phyloP scores from a whole-genome alignment of 805 yeast genomes.

The Saccharomycopsis oosterbeekiorum region DNA sequence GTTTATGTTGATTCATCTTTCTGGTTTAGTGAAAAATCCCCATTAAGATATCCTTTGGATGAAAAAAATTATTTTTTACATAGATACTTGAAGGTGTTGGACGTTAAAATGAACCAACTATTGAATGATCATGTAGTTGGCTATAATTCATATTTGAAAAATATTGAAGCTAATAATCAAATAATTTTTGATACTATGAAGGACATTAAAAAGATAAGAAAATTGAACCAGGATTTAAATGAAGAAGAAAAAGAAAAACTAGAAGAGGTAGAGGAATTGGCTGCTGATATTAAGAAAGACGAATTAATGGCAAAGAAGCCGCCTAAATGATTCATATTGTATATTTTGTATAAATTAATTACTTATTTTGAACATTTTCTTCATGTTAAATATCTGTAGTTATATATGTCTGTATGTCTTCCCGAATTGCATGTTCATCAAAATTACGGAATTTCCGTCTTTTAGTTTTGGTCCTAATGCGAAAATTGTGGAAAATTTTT shows the following conservation, averaged over 20 bases:
- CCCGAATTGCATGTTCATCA: too few species aligned
- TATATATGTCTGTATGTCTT: too few species aligned
- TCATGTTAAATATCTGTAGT: too few species aligned
- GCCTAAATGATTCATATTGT: not conserved
- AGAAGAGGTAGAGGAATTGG: not conserved
- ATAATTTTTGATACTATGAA: not conserved
- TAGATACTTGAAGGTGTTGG: constrained; percentile 22
- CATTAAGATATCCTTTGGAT: constrained; percentile 56
- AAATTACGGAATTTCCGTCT: not conserved
- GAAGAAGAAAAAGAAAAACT: not conserved
- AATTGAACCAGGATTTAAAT: not conserved
- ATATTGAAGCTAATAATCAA: not conserved
- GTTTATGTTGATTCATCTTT: constrained; percentile 22
- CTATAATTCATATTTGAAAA: constrained; percentile 19
- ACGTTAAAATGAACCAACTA: constrained; percentile 11
- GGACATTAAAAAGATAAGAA: not conserved
- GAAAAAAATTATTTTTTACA: constrained; percentile 55
- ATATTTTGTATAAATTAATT: not conserved
- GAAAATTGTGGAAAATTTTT: not conserved
- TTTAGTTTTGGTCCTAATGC: not conserved
- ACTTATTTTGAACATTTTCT: not conserved
- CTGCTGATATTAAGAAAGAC: not conserved
- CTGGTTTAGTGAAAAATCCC: constrained; percentile 63
- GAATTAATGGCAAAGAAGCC: not conserved
- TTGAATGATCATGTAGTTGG: constrained; percentile 12